A percentile compares a stretch with the other conserved stretches of the same genome.
Conservation (phyloP, 2,329 filamentous ascomycete species). For the Sphaceloma murrayae region DNA sequence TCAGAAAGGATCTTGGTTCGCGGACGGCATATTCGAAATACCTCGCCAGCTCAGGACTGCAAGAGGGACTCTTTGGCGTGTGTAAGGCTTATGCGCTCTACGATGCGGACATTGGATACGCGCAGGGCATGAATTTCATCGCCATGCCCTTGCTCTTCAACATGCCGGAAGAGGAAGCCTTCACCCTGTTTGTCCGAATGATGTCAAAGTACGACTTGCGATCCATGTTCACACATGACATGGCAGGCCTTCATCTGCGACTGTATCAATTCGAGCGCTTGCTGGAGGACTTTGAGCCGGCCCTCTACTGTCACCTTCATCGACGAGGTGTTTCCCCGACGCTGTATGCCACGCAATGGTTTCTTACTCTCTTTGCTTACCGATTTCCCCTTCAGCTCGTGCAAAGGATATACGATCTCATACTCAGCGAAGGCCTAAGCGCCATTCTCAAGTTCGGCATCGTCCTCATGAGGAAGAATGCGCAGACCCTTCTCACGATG, state of each 20-base stretch:
- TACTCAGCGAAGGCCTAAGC: conserved; percentile 78
- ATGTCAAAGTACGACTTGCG: conserved; percentile 96
- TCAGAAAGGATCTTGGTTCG: conserved; percentile 81
- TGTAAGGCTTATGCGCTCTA: conserved; percentile 97
- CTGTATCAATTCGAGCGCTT: conserved; percentile 92
- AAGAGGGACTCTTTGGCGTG: conserved; percentile 87
- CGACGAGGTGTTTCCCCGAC: conserved; percentile 80
- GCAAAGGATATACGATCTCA: conserved; percentile 90
- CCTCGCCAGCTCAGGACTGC: conserved; percentile 77
- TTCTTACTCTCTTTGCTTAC: conserved; percentile 95
- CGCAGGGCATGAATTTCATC: conserved; percentile 98
- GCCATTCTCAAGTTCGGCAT: conserved; percentile 93
- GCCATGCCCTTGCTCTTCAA: conserved; percentile 96
- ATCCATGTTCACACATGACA: conserved; percentile 88
- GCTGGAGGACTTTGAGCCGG: conserved; percentile 86
- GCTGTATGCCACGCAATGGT: conserved; percentile 97
- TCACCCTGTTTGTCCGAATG: conserved; percentile 79
- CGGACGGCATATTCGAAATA: conserved; percentile 96
- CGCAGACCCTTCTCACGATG: conserved; percentile 65
- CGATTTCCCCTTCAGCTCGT: conserved; percentile 94
- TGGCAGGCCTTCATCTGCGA: conserved; percentile 89
- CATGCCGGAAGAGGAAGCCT: conserved; percentile 96
- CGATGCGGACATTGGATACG: conserved; percentile 89
- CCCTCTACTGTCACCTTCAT: conserved; percentile 86
- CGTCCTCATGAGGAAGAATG: conserved; percentile 93